Evolutionary conservation across 2,329 filamentous ascomycete species (phyloP).

Genomic region (Penicillium sp.): DNA sequence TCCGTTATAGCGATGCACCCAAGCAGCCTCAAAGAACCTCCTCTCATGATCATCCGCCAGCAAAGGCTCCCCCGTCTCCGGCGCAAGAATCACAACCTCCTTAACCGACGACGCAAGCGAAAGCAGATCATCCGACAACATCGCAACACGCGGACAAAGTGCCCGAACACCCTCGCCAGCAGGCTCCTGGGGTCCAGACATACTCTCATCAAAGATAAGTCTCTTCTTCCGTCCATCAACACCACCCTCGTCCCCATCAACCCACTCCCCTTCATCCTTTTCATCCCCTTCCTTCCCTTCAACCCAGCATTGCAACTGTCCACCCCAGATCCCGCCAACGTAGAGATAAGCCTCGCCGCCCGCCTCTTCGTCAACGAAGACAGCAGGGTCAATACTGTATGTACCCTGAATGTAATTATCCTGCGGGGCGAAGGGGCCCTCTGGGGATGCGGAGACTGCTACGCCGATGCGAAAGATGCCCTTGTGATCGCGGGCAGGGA

Average conservation of each 20-base stretch:
- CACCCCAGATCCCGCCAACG: slow-evolving; percentile 78
- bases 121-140: slow-evolving; percentile 64
- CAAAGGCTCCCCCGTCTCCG: slow-evolving; percentile 58
- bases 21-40: slow-evolving; percentile 77
- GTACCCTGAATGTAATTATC: slow-evolving; percentile 63
- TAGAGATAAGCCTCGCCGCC: slow-evolving; percentile 62
- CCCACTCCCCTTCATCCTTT: slow-evolving; percentile 16
- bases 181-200: slow-evolving; percentile 60
- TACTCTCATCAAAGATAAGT: slow-evolving; percentile 54
- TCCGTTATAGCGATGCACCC: slow-evolving; percentile 70
- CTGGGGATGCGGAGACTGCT: slow-evolving; percentile 60
- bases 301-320: slow-evolving; percentile 72
- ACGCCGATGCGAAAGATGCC: slow-evolving; percentile 73
- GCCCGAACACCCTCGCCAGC: slow-evolving; percentile 55
- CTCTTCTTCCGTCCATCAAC: slow-evolving; percentile 22
- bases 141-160: slow-evolving; percentile 64
- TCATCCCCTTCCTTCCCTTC: slow-evolving; percentile 43
- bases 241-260: slow-evolving; percentile 22
- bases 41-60: slow-evolving; percentile 67
- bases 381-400: slow-evolving; percentile 74
- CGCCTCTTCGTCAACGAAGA: slow-evolving; percentile 66
- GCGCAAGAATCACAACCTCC: slow-evolving; percentile 63
- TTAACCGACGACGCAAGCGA: slow-evolving; percentile 55
- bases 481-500: slow-evolving; percentile 69
- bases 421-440: slow-evolving; percentile 68